phyloP scores from a whole-genome alignment of 345 rosid species.

The Eutrema yunnanense region DNA sequence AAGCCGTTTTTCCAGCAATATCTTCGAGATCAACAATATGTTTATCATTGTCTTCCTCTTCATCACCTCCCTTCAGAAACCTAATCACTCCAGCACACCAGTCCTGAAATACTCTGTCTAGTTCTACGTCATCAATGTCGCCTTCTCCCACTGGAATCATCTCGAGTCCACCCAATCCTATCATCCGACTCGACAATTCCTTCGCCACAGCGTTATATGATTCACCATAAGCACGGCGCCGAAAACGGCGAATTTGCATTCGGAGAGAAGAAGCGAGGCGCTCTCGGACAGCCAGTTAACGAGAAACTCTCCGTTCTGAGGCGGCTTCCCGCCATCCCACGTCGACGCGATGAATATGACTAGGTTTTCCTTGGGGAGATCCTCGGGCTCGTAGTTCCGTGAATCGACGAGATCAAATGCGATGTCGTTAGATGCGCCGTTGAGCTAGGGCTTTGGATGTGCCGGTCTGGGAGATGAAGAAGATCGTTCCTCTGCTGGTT shows the following conservation, averaged over 20 bases:
- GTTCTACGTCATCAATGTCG: conserved; percentile 65
- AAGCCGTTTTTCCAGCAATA: conserved; percentile 58
- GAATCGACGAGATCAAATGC: conserved; percentile 70
- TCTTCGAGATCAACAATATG: conserved; percentile 85
- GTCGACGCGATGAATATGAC: conserved; percentile 73
- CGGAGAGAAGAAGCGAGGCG: conserved; percentile 61
- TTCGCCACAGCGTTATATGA: conserved; percentile 69
- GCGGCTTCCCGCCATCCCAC: conserved; percentile 85
- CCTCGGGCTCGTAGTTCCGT: conserved; percentile 85
- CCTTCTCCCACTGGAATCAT: conserved; percentile 59
- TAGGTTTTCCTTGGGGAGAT: conserved; percentile 56
- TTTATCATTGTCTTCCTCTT: conserved; percentile 22
- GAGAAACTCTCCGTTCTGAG: conserved; percentile 56
- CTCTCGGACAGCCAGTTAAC: conserved; percentile 73
- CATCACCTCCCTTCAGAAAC: conserved; percentile 52
- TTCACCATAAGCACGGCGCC: conserved; percentile 71
- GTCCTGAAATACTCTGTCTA: conserved; percentile 50
- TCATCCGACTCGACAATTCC: conserved; percentile 57
- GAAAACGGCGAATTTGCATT: conserved; percentile 72
- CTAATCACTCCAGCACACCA: conserved; percentile 59
- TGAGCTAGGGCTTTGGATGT: conserved; percentile 62
- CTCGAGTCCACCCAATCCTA: conserved; percentile 69
- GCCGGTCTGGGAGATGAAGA: conserved; percentile 81
- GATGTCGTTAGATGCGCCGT: conserved; percentile 39
- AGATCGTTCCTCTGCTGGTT: conserved; percentile 49